A percentile compares a stretch with the other conserved stretches of the same genome.
These are phyloP conservation scores for Escovopsis sp. DNA, from an alignment of 2,329 filamentous ascomycete species.

Conservation along the genomic window DNA sequence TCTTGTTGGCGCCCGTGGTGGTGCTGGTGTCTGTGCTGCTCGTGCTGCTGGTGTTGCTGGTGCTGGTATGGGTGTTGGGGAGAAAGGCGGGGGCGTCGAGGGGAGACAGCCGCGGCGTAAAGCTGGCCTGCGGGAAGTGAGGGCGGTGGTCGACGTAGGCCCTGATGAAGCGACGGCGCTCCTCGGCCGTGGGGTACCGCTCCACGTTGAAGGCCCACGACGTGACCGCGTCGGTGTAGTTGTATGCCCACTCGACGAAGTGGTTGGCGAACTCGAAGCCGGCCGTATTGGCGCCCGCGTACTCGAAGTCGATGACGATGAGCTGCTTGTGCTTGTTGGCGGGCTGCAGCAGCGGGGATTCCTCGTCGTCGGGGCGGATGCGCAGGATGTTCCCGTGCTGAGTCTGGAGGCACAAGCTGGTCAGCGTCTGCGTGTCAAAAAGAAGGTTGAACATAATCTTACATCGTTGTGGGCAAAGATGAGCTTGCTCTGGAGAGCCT, in stretches of 20 bases:
- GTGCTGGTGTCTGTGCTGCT: no score
- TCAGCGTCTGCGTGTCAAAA: not conserved
- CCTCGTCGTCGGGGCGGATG: constrained; percentile 46
- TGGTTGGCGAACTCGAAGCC: constrained; percentile 95
- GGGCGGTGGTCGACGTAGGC: constrained; percentile 77
- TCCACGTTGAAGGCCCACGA: constrained; percentile 53
- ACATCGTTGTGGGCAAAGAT: constrained; percentile 98
- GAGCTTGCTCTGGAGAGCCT: constrained; percentile 55
- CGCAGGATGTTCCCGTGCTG: constrained; percentile 97
- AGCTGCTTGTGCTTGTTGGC: constrained; percentile 92
- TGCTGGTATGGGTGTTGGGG: no score
- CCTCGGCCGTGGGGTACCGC: constrained; percentile 60
- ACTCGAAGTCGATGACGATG: constrained; percentile 96
- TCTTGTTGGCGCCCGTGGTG: no score
- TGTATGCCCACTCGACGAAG: constrained; percentile 96
- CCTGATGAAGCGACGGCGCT: constrained; percentile 72
- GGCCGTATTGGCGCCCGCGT: constrained; percentile 73
- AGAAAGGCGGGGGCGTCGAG: no score
- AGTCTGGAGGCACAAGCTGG: constrained; percentile 39
- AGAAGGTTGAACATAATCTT: constrained; percentile 19
- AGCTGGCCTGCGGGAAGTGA: constrained; percentile 39
- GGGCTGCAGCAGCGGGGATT: constrained; percentile 75
- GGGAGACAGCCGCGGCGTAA: constrained; percentile 34
- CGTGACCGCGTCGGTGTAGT: constrained; percentile 64
- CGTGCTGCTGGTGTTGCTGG: no score